phyloP scores from a whole-genome alignment of 2,329 filamentous ascomycete species.

The Exserohilum rostratum region DNA sequence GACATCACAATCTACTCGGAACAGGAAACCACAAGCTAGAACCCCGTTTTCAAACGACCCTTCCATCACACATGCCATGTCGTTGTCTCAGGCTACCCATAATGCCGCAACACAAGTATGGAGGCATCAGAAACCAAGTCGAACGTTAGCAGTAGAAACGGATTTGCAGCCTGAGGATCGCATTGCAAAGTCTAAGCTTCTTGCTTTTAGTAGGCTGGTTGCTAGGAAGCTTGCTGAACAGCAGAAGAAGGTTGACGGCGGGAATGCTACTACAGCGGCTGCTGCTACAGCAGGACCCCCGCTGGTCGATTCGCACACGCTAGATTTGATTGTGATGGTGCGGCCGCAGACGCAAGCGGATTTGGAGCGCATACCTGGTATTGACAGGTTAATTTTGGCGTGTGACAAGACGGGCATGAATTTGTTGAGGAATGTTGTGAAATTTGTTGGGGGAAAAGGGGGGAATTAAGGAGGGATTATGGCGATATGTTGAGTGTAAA shows the following conservation, averaged over 20 bases:
- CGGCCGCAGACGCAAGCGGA: slow-evolving; percentile 32
- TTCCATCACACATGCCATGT: neutral
- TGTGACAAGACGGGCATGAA: slow-evolving; percentile 29
- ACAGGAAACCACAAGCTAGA: no score
- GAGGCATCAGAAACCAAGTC: no score
- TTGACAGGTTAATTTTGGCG: slow-evolving; percentile 27
- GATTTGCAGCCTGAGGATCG: slow-evolving; percentile 1
- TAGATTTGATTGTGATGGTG: slow-evolving; percentile 27
- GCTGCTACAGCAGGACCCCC: slow-evolving; percentile 5
- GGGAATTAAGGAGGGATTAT: neutral
- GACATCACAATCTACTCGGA: no score
- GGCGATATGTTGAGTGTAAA: neutral
- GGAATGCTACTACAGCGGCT: no score
- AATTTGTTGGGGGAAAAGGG: slow-evolving; percentile 19
- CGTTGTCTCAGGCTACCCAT: neutral
- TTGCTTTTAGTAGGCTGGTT: slow-evolving; percentile 38
- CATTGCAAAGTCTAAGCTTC: slow-evolving; percentile 31
- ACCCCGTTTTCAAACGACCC: no score
- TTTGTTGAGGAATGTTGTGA: slow-evolving; percentile 34
- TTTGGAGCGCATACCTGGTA: slow-evolving; percentile 31
- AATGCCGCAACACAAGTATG: no score
- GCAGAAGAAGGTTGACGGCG: neutral
- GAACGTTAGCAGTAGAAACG: no score
- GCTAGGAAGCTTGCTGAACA: slow-evolving; percentile 18
- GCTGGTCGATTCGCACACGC: slow-evolving; percentile 27